phyloP scores from a whole-genome alignment of 1,284 basidiomycete genomes.

The Tilletiaria anomala region DNA sequence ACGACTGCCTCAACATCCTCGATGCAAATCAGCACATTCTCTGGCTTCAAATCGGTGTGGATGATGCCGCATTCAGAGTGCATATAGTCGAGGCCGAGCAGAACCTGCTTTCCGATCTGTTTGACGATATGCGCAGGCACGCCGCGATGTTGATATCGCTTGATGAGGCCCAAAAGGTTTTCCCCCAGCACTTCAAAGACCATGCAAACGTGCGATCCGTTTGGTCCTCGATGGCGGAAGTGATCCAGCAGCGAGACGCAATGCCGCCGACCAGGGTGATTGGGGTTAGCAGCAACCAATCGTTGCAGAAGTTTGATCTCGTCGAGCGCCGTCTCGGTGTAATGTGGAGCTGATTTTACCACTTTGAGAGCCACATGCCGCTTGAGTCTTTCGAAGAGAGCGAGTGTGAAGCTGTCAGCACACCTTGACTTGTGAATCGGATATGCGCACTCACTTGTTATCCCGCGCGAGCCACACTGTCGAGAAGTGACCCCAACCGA shows the following conservation, averaged over 20 bases:
- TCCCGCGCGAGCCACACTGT: constrained; percentile 42
- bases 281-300: constrained; percentile 66
- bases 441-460: constrained; percentile 13
- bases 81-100: constrained; percentile 93
- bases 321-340: constrained; percentile 94
- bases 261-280: constrained; percentile 40
- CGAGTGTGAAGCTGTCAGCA: constrained; percentile 1
- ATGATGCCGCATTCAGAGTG: constrained; percentile 91
- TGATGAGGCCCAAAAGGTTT: constrained; percentile 93
- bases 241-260: constrained; percentile 95
- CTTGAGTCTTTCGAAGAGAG: constrained; percentile 52
- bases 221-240: constrained; percentile 88
- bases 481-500: constrained; percentile 93
- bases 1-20: constrained; percentile 94
- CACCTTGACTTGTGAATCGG: background rate
- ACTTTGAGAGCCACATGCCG: constrained; percentile 97
- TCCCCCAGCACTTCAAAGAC: constrained; percentile 98
- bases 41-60: constrained; percentile 71
- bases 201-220: constrained; percentile 97
- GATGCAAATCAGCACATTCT: constrained; percentile 93
- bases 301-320: constrained; percentile 96
- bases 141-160: constrained; percentile 85
- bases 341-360: constrained; percentile 90
- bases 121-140: constrained; percentile 85
- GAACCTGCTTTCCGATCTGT: constrained; percentile 91